Evolutionary conservation across 306 rosid genomes (phyloP).

Genomic region (Rosa lucieae): DNA sequence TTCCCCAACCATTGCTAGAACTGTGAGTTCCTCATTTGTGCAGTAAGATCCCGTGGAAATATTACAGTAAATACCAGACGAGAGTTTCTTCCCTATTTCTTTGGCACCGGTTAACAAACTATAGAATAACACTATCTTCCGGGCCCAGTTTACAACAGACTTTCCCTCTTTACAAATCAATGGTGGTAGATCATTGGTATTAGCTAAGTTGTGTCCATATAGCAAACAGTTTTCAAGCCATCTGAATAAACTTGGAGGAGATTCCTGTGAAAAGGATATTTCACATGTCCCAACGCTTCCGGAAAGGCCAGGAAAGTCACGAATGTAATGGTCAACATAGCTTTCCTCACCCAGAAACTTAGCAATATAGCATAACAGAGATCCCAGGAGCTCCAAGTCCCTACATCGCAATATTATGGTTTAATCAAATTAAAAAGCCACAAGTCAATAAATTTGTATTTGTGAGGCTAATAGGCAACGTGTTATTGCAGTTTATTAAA

Average conservation of each 20-base stretch:
- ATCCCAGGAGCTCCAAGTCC: constrained; percentile 81
- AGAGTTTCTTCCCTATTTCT: constrained; percentile 68
- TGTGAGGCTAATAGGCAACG: not conserved
- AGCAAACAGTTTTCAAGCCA: constrained; percentile 91
- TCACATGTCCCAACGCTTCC: constrained; percentile 40
- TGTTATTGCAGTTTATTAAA: not conserved
- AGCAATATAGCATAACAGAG: constrained; percentile 70
- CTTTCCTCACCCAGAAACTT: constrained; percentile 62
- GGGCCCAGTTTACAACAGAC: constrained; percentile 76
- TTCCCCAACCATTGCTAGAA: constrained; percentile 97
- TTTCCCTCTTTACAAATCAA: constrained; percentile 64
- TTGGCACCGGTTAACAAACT: constrained; percentile 85
- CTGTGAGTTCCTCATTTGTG: constrained; percentile 81
- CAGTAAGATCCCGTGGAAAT: constrained; percentile 70
- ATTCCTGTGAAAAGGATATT: constrained; percentile 45
- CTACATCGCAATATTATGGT: constrained; percentile 34
- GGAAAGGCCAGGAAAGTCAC: constrained; percentile 83
- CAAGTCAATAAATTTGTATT: not conserved
- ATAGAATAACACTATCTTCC: constrained; percentile 74
- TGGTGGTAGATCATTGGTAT: constrained; percentile 59
- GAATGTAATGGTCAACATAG: constrained; percentile 84
- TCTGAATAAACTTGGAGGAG: constrained; percentile 80
- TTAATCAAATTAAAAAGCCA: constrained; percentile 6
- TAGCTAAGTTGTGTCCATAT: constrained; percentile 55
- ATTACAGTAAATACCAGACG: constrained; percentile 79